Conservation (phyloP, 495 filamentous ascomycete species). For the Hypoxylon subgilvum region DNA sequence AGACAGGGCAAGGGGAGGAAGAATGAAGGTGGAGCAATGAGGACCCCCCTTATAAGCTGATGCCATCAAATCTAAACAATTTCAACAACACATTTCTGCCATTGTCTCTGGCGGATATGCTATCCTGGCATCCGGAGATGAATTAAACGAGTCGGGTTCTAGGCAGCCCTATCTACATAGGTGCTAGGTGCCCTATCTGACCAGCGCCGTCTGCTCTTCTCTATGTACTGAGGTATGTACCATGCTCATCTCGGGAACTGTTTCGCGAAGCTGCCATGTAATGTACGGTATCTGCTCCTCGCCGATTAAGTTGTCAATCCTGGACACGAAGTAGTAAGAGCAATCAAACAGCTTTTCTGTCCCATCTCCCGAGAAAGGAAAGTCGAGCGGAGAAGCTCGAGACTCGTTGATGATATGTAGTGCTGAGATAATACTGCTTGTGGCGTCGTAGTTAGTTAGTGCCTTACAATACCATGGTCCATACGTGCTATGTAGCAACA, state of each 20-base stretch:
- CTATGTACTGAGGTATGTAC: neutral
- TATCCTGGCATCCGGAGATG: slow-evolving; percentile 32
- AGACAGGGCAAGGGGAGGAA: slow-evolving; percentile 1
- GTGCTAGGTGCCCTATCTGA: too few species aligned
- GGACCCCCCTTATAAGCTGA: slow-evolving; percentile 18
- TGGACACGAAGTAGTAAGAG: neutral
- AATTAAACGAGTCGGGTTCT: slow-evolving; percentile 1
- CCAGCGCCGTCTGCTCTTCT: neutral
- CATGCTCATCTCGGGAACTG: slow-evolving; percentile 2
- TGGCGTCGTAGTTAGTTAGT: too few species aligned
- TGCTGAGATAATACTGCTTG: slow-evolving; percentile 26
- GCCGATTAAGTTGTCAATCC: slow-evolving; percentile 21
- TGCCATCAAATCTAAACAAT: slow-evolving; percentile 7
- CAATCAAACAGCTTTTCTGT: neutral
- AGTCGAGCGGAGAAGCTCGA: slow-evolving; percentile 30
- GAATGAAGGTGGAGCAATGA: neutral
- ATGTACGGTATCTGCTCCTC: slow-evolving; percentile 4
- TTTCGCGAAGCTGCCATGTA: slow-evolving; percentile 15
- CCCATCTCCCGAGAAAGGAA: slow-evolving; percentile 1
- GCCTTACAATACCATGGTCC: too few species aligned
- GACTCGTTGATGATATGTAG: slow-evolving; percentile 12
- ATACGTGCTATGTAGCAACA: too few species aligned
- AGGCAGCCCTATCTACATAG: slow-evolving; percentile 32
- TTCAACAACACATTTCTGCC: too few species aligned
- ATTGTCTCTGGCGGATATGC: slow-evolving; percentile 24